phyloP scores from a whole-genome alignment of 2,329 filamentous ascomycete genomes.

The Calycina marina region DNA sequence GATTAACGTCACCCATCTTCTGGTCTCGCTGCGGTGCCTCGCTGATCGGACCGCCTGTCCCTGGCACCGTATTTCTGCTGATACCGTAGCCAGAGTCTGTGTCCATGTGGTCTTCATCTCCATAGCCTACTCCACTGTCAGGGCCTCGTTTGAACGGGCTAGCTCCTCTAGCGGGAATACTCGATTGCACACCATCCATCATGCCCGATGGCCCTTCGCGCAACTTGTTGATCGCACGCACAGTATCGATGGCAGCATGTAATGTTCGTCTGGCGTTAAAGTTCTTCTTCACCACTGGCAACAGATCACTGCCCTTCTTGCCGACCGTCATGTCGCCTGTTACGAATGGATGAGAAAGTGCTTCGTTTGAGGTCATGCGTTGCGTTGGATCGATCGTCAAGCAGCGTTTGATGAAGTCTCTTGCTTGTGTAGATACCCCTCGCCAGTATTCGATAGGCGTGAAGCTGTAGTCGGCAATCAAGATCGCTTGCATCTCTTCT shows the following conservation, averaged over 20 bases:
- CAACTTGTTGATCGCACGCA: slow-evolving; percentile 57
- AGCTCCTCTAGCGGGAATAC: slow-evolving; percentile 32
- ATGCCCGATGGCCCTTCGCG: slow-evolving; percentile 43
- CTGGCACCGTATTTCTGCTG: slow-evolving; percentile 7
- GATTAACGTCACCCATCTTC: slow-evolving; percentile 17
- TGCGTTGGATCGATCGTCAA: slow-evolving; percentile 77
- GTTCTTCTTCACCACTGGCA: slow-evolving; percentile 60
- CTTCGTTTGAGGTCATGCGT: slow-evolving; percentile 83
- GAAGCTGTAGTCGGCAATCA: slow-evolving; percentile 92
- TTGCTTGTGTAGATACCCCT: slow-evolving; percentile 69
- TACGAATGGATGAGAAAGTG: slow-evolving; percentile 51
- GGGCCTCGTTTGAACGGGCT: slow-evolving; percentile 27
- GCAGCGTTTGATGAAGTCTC: slow-evolving; percentile 85
- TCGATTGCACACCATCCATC: slow-evolving; percentile 45
- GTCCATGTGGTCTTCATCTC: slow-evolving; percentile 13
- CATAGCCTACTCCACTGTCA: slow-evolving; percentile 19
- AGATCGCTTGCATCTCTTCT: slow-evolving; percentile 98
- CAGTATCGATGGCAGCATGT: slow-evolving; percentile 57
- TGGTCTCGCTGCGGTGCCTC: slow-evolving; percentile 6
- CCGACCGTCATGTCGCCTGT: slow-evolving; percentile 32
- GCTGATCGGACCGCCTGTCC: neutral
- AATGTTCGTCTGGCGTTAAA: slow-evolving; percentile 56
- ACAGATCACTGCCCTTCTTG: slow-evolving; percentile 37
- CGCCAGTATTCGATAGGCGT: slow-evolving; percentile 94
- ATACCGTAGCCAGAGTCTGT: slow-evolving; percentile 18